Evolutionary conservation across 192 early-diverging fungal species (phyloP).

Genomic region (Gigaspora rosea): DNA sequence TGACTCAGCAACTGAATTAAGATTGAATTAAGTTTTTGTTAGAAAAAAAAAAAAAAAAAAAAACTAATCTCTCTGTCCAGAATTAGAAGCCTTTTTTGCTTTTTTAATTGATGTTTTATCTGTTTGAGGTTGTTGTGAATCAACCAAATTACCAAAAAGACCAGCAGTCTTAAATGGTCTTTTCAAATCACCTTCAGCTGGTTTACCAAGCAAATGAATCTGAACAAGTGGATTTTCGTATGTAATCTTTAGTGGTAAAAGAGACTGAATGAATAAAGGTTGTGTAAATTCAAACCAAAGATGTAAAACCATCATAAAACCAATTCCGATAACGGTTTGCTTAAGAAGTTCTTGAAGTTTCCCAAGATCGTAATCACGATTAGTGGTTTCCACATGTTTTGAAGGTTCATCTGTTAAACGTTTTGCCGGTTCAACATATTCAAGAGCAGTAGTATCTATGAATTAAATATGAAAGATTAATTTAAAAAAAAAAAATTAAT

Average conservation of each 20-base stretch:
- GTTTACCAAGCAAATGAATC: slow-evolving; percentile 76
- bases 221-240: slow-evolving; percentile 71
- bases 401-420: slow-evolving; percentile 43
- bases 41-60: too few species aligned
- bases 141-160: slow-evolving; percentile 65
- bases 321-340: slow-evolving; percentile 67
- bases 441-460: slow-evolving; percentile 74
- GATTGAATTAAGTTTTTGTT: too few species aligned
- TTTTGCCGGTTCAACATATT: slow-evolving; percentile 77
- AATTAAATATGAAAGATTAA: not conserved
- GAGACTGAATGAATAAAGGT: slow-evolving; percentile 84
- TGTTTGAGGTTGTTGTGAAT: slow-evolving; percentile 46
- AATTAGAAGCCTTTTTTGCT: slow-evolving; percentile 13
- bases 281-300: slow-evolving; percentile 87
- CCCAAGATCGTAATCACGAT: slow-evolving; percentile 74
- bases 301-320: slow-evolving; percentile 78
- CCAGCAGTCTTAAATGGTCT: slow-evolving; percentile 82
- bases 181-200: slow-evolving; percentile 74
- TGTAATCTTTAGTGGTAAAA: slow-evolving; percentile 75
- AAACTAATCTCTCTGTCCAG: too few species aligned
- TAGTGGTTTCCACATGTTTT: slow-evolving; percentile 65
- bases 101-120: slow-evolving; percentile 60
- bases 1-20: too few species aligned
- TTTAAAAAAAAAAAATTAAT: slow-evolving; percentile 1
- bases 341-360: slow-evolving; percentile 71